Evolutionary conservation across 441 rosid genomes (phyloP), one percentile per base, ranked within the genome.

Genomic region (Erodium texanum): DNA sequence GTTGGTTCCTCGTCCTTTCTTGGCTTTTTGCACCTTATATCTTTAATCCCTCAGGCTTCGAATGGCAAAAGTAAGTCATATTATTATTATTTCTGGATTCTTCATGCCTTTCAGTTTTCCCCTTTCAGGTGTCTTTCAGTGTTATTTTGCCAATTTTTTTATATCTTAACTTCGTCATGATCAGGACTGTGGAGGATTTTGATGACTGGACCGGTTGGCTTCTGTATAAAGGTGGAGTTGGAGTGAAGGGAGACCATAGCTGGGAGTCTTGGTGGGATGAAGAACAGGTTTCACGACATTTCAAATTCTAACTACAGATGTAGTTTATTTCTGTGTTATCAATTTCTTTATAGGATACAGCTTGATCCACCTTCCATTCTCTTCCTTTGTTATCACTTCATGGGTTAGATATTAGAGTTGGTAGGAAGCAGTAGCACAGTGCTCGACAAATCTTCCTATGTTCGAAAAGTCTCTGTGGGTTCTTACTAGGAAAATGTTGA

Each of bases 241-340:
- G 99, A 66, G 98, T 95, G 52, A 95, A 90, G 85, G 99, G 99
- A 74, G 95, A 76, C 73, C 95, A 95, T 80, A 95, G 99, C 78
- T 95, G 99, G 99, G 99, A 95, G 82, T 97, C 99, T 58, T 95
- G 99, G 98, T 95, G 99, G 99, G 99, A 95, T 68, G 97, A 95
- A 71, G 98, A 95, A 74, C 79, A 92, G 93, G 99, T 95, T 89
- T 75, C 12, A 24, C 54, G 11, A 23, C 38, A 2, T 7, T 19
- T 63, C 2, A 43, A n/a, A 43, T 24, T 48, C 14, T 65, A 56
- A 19, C 11, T 66, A 56, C 14, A 12, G 5, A 1, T 52, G 59
- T 10, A 52, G 67, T 24, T 56, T 20, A 23, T 64, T 24, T 24
- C 10, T 16, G 23, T 16, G 59, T 52, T 52, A 19, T 18, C 22